Evolutionary conservation across 805 yeast genomes (phyloP).

Genomic region (Saturnispora bothae): DNA sequence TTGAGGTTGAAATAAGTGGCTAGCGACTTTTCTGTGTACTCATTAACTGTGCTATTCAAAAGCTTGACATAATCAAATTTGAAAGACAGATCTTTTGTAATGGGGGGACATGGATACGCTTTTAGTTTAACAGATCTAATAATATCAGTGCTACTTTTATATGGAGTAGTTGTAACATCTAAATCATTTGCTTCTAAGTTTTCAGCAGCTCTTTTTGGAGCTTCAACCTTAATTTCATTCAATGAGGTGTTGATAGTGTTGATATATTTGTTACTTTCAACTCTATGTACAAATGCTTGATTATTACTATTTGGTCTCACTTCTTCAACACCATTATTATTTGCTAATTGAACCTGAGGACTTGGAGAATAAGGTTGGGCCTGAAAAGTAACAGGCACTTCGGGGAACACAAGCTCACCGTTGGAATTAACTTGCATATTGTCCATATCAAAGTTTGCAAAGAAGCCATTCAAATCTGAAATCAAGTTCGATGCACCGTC

Average conservation of each 20-base stretch:
- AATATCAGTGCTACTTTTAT: slow-evolving; percentile 7
- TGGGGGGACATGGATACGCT: slow-evolving; percentile 6
- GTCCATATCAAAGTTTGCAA: slow-evolving; percentile 23
- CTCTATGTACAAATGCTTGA: background rate
- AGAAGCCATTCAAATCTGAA: slow-evolving; percentile 27
- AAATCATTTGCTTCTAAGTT: background rate
- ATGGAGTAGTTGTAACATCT: background rate
- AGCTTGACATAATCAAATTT: slow-evolving; percentile 21
- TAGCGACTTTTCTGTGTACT: slow-evolving; percentile 18
- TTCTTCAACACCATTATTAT: too few species aligned
- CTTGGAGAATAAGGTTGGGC: background rate
- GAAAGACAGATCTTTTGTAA: background rate
- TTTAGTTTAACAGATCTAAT: slow-evolving; percentile 6
- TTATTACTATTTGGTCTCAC: background rate
- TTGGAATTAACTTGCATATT: slow-evolving; percentile 9
- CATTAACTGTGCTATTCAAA: slow-evolving; percentile 21
- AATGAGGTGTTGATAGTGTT: slow-evolving; percentile 5
- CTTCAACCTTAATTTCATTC: background rate
- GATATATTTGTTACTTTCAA: slow-evolving; percentile 2
- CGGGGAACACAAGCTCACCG: slow-evolving; percentile 5
- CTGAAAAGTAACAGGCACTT: background rate
- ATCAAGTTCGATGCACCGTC: slow-evolving; percentile 28
- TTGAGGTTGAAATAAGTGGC: slow-evolving; percentile 26
- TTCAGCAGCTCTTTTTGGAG: background rate
- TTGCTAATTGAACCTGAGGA: background rate